These are phyloP conservation scores for Lotus japonicus DNA, from an alignment of 306 rosid genomes.

Conservation along the genomic window DNA sequence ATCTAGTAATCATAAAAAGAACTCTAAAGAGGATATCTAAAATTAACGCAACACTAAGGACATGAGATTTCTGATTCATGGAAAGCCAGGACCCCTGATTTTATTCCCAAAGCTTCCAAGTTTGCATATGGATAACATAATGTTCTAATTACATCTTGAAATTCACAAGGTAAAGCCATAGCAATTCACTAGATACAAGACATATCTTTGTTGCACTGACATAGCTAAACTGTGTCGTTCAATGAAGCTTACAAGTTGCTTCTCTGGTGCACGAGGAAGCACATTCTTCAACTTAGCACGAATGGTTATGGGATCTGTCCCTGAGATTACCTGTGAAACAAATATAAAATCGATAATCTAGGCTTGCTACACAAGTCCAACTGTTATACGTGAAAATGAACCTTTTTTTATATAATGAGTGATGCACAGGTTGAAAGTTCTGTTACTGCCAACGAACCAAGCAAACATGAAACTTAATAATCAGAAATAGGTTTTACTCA, in stretches of 20 bases:
- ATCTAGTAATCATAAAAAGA: not conserved
- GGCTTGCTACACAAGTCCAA: not conserved
- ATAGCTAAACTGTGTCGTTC: constrained; percentile 1
- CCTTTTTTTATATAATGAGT: too few relatives aligned
- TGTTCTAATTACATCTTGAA: not conserved
- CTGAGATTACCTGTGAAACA: constrained; percentile 57
- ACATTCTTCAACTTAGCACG: constrained; percentile 70
- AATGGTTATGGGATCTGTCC: constrained; percentile 82
- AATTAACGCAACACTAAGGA: not conserved
- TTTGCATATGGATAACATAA: not conserved
- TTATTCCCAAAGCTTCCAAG: not conserved
- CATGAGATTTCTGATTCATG: constrained; percentile 7
- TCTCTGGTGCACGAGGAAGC: constrained; percentile 83
- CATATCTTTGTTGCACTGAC: not conserved
- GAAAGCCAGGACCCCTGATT: not conserved
- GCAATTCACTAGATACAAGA: not conserved
- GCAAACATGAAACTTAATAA: too few relatives aligned
- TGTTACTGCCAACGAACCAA: too few relatives aligned
- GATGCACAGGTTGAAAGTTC: too few relatives aligned
- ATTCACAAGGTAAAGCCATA: not conserved
- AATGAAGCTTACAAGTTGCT: constrained; percentile 71
- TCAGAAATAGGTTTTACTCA: too few relatives aligned
- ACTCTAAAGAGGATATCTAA: constrained; percentile 3
- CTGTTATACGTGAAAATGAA: too few relatives aligned
- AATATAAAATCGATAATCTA: not conserved